phyloP scores from a whole-genome alignment of 2,329 filamentous ascomycete genomes.

The Aspergillus sp. region DNA sequence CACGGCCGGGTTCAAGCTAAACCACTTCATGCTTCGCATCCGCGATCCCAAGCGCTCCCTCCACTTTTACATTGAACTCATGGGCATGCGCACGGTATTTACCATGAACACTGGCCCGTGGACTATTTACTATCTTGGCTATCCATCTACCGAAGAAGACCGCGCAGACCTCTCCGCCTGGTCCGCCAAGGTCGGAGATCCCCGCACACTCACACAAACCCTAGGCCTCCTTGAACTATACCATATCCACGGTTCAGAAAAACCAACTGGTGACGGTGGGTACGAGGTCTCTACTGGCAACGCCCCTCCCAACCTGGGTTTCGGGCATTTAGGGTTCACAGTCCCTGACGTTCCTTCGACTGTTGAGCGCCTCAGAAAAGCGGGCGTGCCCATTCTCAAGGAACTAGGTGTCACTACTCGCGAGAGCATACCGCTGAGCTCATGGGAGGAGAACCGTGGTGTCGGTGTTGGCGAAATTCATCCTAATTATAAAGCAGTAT shows the following conservation, averaged over 20 bases:
- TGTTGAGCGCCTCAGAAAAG: constrained; percentile 27
- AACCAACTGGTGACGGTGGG: constrained; percentile 14
- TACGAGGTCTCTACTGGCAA: constrained; percentile 32
- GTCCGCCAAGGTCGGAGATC: constrained; percentile 27
- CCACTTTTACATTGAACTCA: constrained; percentile 39
- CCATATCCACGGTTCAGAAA: constrained; percentile 38
- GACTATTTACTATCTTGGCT: constrained; percentile 43
- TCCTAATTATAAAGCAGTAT: constrained; percentile 34
- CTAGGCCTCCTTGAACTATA: constrained; percentile 38
- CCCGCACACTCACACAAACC: constrained; percentile 29
- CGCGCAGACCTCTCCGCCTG: constrained; percentile 28
- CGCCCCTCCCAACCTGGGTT: constrained; percentile 35
- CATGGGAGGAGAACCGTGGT: constrained; percentile 35
- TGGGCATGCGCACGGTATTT: constrained; percentile 43
- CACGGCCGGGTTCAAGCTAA: constrained; percentile 37
- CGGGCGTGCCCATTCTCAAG: constrained; percentile 36
- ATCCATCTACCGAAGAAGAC: constrained; percentile 31
- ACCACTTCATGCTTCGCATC: constrained; percentile 40
- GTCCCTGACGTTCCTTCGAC: constrained; percentile 36
- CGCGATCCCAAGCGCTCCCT: constrained; percentile 34
- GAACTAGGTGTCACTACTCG: constrained; percentile 30
- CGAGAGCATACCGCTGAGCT: constrained; percentile 31
- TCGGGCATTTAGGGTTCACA: constrained; percentile 40
- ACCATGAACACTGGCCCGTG: constrained; percentile 41
- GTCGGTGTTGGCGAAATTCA: constrained; percentile 34